Base-by-base conservation (phyloP, 441 rosid genomes). In the Capsella rubella region DNA sequence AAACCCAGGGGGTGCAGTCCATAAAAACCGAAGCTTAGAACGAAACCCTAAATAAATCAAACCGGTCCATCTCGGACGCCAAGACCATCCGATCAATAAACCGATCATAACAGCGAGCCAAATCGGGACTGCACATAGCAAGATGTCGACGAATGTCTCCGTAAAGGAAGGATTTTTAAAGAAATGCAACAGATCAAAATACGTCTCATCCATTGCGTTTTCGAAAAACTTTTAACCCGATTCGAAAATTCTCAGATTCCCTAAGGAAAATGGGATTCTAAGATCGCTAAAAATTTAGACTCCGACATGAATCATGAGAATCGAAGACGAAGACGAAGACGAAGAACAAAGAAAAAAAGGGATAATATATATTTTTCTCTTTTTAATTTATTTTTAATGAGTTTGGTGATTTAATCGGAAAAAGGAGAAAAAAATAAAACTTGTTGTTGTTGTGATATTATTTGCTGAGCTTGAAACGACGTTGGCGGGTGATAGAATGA, bases 61-160 rank as follows among this genome's bases (percentile, higher is more conserved):
- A 4, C 97, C 81, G 16, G 99, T 95, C 99, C 99, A 95, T 67
- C 97, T 81, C 0, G 99, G 99, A 34, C 99, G 87, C 99, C 99
- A 95, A 10, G 98, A 82, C 99, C 99, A 93, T 56, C 99, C 99
- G 83, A 95, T 92, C 42, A 91, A 67, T 59, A 93, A 89, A 2
- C 99, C 99, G 79, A 95, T 91, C 99, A 87, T 91, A 31, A 95
- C 90, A 46, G 99, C 99, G 3, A 93, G 89, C 99, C 99, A 93
- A 78, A 95, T 87, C 76, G 99, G 99, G 4, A 95, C 99, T 21
- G 96, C 95, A 50, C 99, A 95, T 4, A 93, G 89, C 77, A 95
- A 58, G 70, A 95, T 89, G 91, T 95, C 98, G 90, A 95, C 93
- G 70, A 93, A 88, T 83, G 98, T 89, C 75, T 95, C 98, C 58